Conservation (phyloP, 768 basidiomycete species). For the Rhizopogon roseolus region DNA sequence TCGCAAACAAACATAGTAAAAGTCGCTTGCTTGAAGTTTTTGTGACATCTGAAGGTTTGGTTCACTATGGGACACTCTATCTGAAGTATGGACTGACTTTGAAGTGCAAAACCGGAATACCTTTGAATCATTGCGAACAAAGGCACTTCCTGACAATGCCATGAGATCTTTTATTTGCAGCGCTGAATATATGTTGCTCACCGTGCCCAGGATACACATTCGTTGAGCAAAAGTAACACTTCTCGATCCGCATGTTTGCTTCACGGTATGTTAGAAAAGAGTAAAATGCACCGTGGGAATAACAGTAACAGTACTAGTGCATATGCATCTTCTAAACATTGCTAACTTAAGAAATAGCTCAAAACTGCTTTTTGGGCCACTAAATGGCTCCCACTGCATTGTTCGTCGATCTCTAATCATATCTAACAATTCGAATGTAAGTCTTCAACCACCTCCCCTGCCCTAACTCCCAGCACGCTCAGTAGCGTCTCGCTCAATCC, state of each 20-base stretch:
- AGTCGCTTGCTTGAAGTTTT: slow-evolving; percentile 89
- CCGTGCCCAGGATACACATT: slow-evolving; percentile 97
- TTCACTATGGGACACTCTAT: slow-evolving; percentile 4
- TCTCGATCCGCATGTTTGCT: slow-evolving; percentile 82
- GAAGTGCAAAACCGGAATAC: slow-evolving; percentile 97
- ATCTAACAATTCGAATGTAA: slow-evolving; percentile 8
- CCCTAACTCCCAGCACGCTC: slow-evolving; percentile 38
- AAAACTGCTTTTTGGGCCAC: no score
- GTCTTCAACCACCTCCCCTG: slow-evolving; percentile 44
- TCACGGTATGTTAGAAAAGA: not conserved
- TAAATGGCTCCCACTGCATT: no score
- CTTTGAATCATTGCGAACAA: slow-evolving; percentile 98
- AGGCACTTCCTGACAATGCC: slow-evolving; percentile 65
- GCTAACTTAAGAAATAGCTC: no score
- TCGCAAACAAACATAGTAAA: not conserved
- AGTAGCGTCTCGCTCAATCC: slow-evolving; percentile 41
- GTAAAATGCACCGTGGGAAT: slow-evolving; percentile 20
- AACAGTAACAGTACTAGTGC: no score
- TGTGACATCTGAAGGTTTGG: slow-evolving; percentile 70
- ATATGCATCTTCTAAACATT: no score
- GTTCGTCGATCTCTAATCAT: no score
- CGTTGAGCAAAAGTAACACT: slow-evolving; percentile 98
- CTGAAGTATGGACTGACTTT: slow-evolving; percentile 54
- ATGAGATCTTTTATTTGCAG: not conserved
- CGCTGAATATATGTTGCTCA: slow-evolving; percentile 21